Evolutionary conservation across 192 early-diverging fungal species (phyloP), one percentile per base, ranked within the genome.

Genomic region (Backusella psychrophila): DNA sequence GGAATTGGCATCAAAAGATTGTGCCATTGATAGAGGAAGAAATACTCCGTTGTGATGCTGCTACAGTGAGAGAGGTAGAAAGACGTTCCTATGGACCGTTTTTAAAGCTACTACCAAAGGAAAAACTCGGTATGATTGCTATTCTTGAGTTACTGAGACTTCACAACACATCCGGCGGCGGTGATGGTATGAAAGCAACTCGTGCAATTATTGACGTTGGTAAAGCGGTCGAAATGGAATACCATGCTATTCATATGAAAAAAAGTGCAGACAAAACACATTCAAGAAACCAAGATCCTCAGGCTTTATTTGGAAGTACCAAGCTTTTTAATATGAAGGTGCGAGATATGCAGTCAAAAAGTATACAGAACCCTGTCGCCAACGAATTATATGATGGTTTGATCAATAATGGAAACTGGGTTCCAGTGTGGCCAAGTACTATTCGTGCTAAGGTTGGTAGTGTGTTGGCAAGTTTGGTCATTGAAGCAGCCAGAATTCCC

Each of bases 271-370:
- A 49, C 3, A 90, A 89, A 29, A 66, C 90, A 53, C 80, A 93
- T 71, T 75, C 78, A 14, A 71, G 74, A 36, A 80, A 86, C 42
- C 75, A 83, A 63, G 84, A 81, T 33, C 85, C 94, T 19, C 93
- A 95, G 72, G 80, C 91, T 71, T 83, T 97, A 11, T 92, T 91
- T 69, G 82, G 89, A 14, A 91, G 87, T 41, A 95, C 94, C 4
- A 90, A 89, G 74, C 85, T 97, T 66, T 95, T 96, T 78, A 91
- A 94, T 72, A 91, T 92, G 87, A 87, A 93, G 0, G 80, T 97
- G 42, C 89, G 96, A 7, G 87, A 90, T 41, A 89, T 89, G 7
- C 84, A 93, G 75, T 84, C 86, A 38, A 85, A 92, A 73, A 76
- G 91, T 35, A 84, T 88, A 6, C 73, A 82, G 39, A 83, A 88